Evolutionary conservation across 2,329 filamentous ascomycete species (phyloP).

Genomic region (Sclerotinia sclerotiorum): DNA sequence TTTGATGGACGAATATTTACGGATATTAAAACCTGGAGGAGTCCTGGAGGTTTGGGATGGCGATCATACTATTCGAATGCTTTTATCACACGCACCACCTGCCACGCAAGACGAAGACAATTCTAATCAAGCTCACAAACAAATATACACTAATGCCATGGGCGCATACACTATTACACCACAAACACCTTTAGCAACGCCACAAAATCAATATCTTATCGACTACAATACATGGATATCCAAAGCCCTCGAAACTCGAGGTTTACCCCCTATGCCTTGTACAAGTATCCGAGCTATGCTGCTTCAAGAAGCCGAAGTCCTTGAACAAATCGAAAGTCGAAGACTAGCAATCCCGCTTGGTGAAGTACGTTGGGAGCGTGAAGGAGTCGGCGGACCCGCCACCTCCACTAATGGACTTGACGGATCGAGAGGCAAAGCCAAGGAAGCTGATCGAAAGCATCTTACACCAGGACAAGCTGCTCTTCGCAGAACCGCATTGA

Average conservation of each 20-base stretch:
- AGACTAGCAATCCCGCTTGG: conserved; percentile 84
- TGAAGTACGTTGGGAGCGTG: conserved; percentile 83
- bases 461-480: conserved; percentile 64
- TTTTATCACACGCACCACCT: conserved; percentile 69
- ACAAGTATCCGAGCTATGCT: conserved; percentile 73
- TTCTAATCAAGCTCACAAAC: conserved; percentile 57
- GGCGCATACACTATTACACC: conserved; percentile 81
- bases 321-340: conserved; percentile 69
- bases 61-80: conserved; percentile 78
- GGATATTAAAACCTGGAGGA: conserved; percentile 75
- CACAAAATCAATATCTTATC: conserved; percentile 77
- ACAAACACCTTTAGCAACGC: conserved; percentile 77
- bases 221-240: conserved; percentile 83
- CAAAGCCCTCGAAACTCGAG: conserved; percentile 69
- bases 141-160: conserved; percentile 63
- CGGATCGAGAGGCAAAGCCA: conserved; percentile 44
- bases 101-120: conserved; percentile 43
- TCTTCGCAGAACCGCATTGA: conserved; percentile 74
- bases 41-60: conserved; percentile 87
- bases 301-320: conserved; percentile 72
- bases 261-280: conserved; percentile 74
- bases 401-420: conserved; percentile 56
- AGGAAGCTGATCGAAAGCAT: conserved; percentile 34
- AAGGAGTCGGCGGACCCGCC: conserved; percentile 63
- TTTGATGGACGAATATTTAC: conserved; percentile 70